Base-by-base conservation (phyloP, 2,329 filamentous ascomycete species). In the Geosmithia putterillii region DNA sequence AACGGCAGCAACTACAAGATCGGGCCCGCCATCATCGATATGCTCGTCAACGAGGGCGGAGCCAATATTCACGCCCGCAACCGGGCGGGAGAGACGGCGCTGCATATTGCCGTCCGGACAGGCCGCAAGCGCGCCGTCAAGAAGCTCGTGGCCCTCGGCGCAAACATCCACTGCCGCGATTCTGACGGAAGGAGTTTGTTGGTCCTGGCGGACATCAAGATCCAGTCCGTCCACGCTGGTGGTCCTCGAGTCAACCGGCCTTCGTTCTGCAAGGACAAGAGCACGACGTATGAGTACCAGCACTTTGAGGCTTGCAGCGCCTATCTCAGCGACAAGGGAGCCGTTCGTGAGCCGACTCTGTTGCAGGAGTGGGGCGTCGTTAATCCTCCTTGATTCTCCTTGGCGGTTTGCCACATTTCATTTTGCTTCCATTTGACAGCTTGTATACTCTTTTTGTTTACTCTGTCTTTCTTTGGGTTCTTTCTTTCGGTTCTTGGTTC, bases 111-210 rank as follows among this genome's bases (percentile, higher is more conserved):
- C 0, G 71, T 72, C 2, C 64, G 71, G 3, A 60, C 67, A 18
- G 73, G 74, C 0, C 65, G 69, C 42, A 76, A 75, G 55, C 62
- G 72, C 2, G 73, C 73, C 1, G 56, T 71, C 22, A 64, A 62
- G 12, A 63, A 66, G 7, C 58, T 76, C 10, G 57, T 70, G 12
- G 58, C 64, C n/a, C 50, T 59, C 5, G 66, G 67, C 1, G 71
- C 72, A 10, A 71, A 67, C 23, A 65, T 73, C 1, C 58, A 70
- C 25, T 68, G 57, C 7, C 59, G 69, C 2, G 70, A 75, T 42
- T 59, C 58, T 0, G 57, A 60, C 1, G 67, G 69, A 0, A 46
- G 65, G 3, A 64, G 70, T 36, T 54, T 74, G 7, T 54, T 76
- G 2, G 65, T 68, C 7, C 59, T 73, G 1, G 57, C 67, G 0